phyloP scores from a whole-genome alignment of 1,284 basidiomycete species.

The Quambalaria eucalypti region DNA sequence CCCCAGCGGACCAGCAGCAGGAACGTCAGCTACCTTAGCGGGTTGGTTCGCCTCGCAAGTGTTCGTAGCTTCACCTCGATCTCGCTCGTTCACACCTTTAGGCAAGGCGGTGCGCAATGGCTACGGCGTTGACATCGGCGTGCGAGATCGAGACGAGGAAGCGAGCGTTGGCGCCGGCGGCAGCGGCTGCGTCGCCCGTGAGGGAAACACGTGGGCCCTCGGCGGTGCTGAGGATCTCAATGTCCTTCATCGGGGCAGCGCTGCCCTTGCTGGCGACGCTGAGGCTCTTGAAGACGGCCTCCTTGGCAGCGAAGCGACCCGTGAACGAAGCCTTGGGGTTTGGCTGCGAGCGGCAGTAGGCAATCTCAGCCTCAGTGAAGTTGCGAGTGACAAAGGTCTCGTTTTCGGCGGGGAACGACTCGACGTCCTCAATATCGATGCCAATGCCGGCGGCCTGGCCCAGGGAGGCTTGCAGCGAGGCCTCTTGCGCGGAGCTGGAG shows the following conservation, averaged over 20 bases:
- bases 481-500: conserved; percentile 26
- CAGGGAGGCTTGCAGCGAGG: conserved; percentile 24
- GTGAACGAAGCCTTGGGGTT: conserved; percentile 83
- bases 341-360: conserved; percentile 79
- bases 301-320: conserved; percentile 93
- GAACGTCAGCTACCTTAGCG: too few species aligned
- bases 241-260: conserved; percentile 85
- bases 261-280: conserved; percentile 83
- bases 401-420: conserved; percentile 79
- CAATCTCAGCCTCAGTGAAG: conserved; percentile 80
- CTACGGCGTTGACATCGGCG: conserved; percentile 45
- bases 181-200: conserved; percentile 57
- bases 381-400: conserved; percentile 82
- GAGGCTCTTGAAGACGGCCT: conserved; percentile 96
- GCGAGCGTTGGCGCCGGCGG: conserved; percentile 58
- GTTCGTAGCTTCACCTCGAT: too few species aligned
- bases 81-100: neutral
- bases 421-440: conserved; percentile 68
- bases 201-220: conserved; percentile 62
- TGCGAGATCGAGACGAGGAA: conserved; percentile 83
- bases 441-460: conserved; percentile 64
- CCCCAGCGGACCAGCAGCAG: too few species aligned
- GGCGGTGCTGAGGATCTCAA: conserved; percentile 72
- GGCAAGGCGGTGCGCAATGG: conserved; percentile 29
- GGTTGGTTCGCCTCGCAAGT: too few species aligned